Evolutionary conservation across 148 eudicot species (phyloP).

Genomic region (Heliamphora exappendiculata): DNA sequence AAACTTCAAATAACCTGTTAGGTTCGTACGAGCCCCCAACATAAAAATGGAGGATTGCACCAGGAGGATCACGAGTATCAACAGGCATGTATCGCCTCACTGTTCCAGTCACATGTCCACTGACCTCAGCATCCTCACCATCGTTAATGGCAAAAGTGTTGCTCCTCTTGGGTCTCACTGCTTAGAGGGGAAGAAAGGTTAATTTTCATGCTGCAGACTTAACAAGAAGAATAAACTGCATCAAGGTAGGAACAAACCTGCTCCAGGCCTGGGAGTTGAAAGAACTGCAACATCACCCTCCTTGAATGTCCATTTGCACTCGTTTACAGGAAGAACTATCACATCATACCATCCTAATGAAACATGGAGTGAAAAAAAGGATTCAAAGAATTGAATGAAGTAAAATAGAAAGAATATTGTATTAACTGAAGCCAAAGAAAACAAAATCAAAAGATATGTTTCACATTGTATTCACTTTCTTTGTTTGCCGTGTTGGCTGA

Average conservation of each 20-base stretch:
- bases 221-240: background rate
- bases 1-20: slow-evolving; percentile 45
- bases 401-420: background rate
- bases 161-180: slow-evolving; percentile 66
- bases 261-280: slow-evolving; percentile 76
- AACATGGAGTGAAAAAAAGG: slow-evolving; percentile 12
- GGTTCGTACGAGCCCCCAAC: slow-evolving; percentile 91
- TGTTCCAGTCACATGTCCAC: slow-evolving; percentile 82
- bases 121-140: slow-evolving; percentile 54
- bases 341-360: slow-evolving; percentile 89
- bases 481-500: too few relatives aligned
- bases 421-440: background rate
- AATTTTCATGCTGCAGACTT: background rate
- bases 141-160: slow-evolving; percentile 36
- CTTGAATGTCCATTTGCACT: slow-evolving; percentile 77
- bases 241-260: slow-evolving; percentile 57
- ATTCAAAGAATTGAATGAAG: too few relatives aligned
- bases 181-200: slow-evolving; percentile 11
- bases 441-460: too few relatives aligned
- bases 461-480: too few relatives aligned
- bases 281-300: slow-evolving; percentile 99
- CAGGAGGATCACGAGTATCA: slow-evolving; percentile 84
- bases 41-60: slow-evolving; percentile 88
- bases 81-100: slow-evolving; percentile 84
- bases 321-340: slow-evolving; percentile 62